phyloP scores from a whole-genome alignment of 257 asterid species.

The Euphrasia confusa region DNA sequence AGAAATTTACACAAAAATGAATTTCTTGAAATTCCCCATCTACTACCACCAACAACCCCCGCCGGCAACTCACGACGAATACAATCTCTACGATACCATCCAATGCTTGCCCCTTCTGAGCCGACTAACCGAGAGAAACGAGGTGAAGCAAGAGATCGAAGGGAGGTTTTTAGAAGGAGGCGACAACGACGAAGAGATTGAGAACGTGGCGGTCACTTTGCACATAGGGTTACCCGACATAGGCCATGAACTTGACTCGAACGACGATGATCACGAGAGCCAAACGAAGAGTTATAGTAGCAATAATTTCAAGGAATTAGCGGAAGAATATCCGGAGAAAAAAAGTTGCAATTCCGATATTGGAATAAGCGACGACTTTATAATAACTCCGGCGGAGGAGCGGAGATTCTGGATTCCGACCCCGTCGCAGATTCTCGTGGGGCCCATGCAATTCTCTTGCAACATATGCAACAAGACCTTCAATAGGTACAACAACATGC shows the following conservation, averaged over 20 bases:
- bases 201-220: conserved; percentile 49
- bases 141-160: conserved; percentile 31
- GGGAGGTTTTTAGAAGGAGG: background rate
- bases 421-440: conserved; percentile 85
- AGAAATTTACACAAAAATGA: conserved; percentile 28
- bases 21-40: conserved; percentile 46
- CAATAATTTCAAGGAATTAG: conserved; percentile 25
- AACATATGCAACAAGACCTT: conserved; percentile 78
- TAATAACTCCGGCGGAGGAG: background rate
- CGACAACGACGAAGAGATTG: conserved; percentile 33
- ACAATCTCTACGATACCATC: conserved; percentile 30
- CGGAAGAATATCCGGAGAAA: conserved; percentile 21
- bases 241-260: conserved; percentile 10
- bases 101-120: conserved; percentile 79
- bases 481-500: conserved; percentile 96
- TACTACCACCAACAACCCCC: conserved; percentile 32
- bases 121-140: conserved; percentile 39
- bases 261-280: background rate
- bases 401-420: conserved; percentile 91
- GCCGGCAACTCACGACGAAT: background rate
- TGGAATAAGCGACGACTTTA: background rate
- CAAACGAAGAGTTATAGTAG: conserved; percentile 16
- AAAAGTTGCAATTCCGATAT: background rate
- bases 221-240: conserved; percentile 73
- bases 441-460: conserved; percentile 93